Base-by-base conservation (phyloP, 345 rosid genomes). In the Cardamine chenopodiifolia region DNA sequence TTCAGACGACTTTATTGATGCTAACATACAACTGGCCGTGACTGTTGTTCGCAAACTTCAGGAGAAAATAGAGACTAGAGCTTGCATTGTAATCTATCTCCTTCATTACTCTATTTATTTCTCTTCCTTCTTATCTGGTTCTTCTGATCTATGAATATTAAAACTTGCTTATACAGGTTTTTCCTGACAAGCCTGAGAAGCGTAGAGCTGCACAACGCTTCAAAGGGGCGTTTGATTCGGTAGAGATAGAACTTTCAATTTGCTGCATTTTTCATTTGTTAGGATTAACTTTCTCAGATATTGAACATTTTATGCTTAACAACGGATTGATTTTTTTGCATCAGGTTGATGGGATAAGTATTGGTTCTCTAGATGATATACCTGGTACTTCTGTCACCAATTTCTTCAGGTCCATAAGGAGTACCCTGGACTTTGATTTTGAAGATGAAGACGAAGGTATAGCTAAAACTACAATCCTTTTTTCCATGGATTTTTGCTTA, bases 1-100 rank as follows among this genome's bases (percentile, higher is more conserved):
- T 77, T 94, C 98, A 82, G 96, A 91, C 78, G 98, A 94, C 19
- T 94, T 87, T 82, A 94, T 83, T 67, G 97, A 91, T 68, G 97
- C 98, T 83, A 94, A 91, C 76, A 85, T 94, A 79, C 98, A 94
- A 79, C 80, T 94, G 49, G 91, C 86, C 18, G 84, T 94, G 85
- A 79, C 93, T 54, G 84, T 94, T 49, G 71, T 91, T 52, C 86
- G 85, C 82, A 91, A 91, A 79, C 92, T 94, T 71, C 87, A 83
- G 84, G 87, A 83, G 74, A 91, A 75, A 80, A 83, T 58, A 57
- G 88, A 88, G 66, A 88, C 89, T 62, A 82, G 87, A 79, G 97
- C 90, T 79, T 83, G 97, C 87, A 82, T 94, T 60, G 97, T 94
- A 86, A 83, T 29, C 85, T 72, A 77, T 14, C 37, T 48, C 15